Conservation (phyloP, 2,329 filamentous ascomycete species). For the Aspergillus udagawae region DNA sequence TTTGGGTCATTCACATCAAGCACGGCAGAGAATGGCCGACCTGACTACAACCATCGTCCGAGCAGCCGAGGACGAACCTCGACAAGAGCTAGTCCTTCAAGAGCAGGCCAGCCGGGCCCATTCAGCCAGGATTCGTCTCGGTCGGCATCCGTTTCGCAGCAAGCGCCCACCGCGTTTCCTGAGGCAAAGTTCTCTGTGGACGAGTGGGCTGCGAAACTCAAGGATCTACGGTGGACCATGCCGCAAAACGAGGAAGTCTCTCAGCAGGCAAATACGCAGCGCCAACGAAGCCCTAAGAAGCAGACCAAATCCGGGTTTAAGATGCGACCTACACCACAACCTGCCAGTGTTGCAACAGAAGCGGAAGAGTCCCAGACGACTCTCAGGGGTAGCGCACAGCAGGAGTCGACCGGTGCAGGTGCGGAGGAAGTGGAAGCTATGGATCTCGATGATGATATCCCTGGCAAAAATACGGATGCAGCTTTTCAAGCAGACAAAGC, state of each 20-base stretch:
- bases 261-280: slow-evolving; percentile 22
- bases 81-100: slow-evolving; percentile 17
- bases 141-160: slow-evolving; percentile 17
- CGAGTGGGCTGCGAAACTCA: slow-evolving; percentile 36
- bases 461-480: slow-evolving; percentile 11
- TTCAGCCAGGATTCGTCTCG: slow-evolving; percentile 16
- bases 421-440: slow-evolving; percentile 37
- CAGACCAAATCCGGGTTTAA: slow-evolving; percentile 25
- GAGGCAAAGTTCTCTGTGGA: slow-evolving; percentile 36
- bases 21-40: slow-evolving; percentile 19
- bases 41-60: slow-evolving; percentile 14
- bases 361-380: slow-evolving; percentile 36
- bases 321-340: slow-evolving; percentile 26
- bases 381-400: slow-evolving; percentile 18
- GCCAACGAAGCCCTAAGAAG: slow-evolving; percentile 34
- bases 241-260: slow-evolving; percentile 26
- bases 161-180: slow-evolving; percentile 29
- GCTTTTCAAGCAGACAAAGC: slow-evolving; percentile 5
- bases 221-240: slow-evolving; percentile 29
- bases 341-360: slow-evolving; percentile 36
- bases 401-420: slow-evolving; percentile 12
- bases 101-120: slow-evolving; percentile 13
- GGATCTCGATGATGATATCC: slow-evolving; percentile 43
- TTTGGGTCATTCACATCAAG: slow-evolving; percentile 36
- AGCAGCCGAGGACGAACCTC: slow-evolving; percentile 20